These are phyloP conservation scores for Aspergillus latus DNA, from an alignment of 2,329 filamentous ascomycete species.

Conservation along the genomic window DNA sequence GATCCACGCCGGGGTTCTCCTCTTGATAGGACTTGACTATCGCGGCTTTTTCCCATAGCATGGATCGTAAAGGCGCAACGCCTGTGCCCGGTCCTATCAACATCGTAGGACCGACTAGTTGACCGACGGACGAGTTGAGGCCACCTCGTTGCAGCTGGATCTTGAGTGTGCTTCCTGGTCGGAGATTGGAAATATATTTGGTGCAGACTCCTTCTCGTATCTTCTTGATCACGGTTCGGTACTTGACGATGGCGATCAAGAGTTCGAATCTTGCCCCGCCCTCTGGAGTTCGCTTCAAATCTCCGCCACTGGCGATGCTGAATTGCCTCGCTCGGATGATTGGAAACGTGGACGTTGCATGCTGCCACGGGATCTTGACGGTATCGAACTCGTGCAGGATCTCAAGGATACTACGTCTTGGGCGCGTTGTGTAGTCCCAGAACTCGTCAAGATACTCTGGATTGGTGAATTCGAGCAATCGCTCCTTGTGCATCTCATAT, in stretches of 20 bases:
- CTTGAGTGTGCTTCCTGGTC: slow-evolving; percentile 57
- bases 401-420: slow-evolving; percentile 86
- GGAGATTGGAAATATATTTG: slow-evolving; percentile 71
- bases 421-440: slow-evolving; percentile 91
- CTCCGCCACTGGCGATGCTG: slow-evolving; percentile 78
- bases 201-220: slow-evolving; percentile 87
- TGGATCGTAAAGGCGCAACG: slow-evolving; percentile 76
- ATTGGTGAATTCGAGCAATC: slow-evolving; percentile 78
- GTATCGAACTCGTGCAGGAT: slow-evolving; percentile 86
- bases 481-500: slow-evolving; percentile 71
- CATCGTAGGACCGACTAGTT: slow-evolving; percentile 61
- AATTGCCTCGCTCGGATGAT: slow-evolving; percentile 86
- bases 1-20: slow-evolving; percentile 29
- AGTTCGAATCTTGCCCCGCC: slow-evolving; percentile 63
- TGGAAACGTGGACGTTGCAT: slow-evolving; percentile 72
- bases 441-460: slow-evolving; percentile 83
- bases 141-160: slow-evolving; percentile 59
- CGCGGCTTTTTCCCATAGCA: slow-evolving; percentile 71
- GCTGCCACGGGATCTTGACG: slow-evolving; percentile 75
- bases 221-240: slow-evolving; percentile 80
- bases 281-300: slow-evolving; percentile 39
- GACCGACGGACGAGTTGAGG: slow-evolving; percentile 48
- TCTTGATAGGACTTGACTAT: slow-evolving; percentile 34
- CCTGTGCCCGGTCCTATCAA: slow-evolving; percentile 85
- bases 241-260: slow-evolving; percentile 84